Evolutionary conservation across 768 basidiomycete genomes (phyloP).

Genomic region (Xerocomus potaroensis): DNA sequence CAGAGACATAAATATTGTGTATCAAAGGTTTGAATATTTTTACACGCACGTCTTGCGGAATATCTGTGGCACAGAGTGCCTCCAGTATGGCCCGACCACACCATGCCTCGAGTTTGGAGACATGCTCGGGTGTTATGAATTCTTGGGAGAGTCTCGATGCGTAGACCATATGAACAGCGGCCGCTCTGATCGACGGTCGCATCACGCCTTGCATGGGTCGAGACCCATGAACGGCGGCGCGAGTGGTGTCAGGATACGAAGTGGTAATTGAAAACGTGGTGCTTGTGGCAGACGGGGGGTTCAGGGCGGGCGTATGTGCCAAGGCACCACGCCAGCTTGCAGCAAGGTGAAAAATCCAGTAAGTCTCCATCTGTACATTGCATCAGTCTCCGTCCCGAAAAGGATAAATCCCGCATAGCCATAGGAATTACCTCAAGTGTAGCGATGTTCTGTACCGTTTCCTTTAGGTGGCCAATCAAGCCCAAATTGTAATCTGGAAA

Average conservation of each 20-base stretch:
- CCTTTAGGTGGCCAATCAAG: slow-evolving; percentile 55
- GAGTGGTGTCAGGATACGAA: slow-evolving; percentile 7
- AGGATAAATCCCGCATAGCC: background rate
- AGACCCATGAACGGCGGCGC: slow-evolving; percentile 1
- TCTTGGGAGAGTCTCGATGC: slow-evolving; percentile 68
- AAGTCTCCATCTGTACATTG: slow-evolving; percentile 71
- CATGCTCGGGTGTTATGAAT: slow-evolving; percentile 70
- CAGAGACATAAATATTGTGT: slow-evolving; percentile 10
- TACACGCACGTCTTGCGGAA: slow-evolving; percentile 46
- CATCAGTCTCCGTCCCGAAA: background rate
- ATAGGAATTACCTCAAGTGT: slow-evolving; percentile 58
- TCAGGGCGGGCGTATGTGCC: slow-evolving; percentile 17
- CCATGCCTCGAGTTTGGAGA: slow-evolving; percentile 58
- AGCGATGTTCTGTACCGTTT: slow-evolving; percentile 47
- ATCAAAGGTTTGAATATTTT: background rate
- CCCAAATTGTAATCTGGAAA: slow-evolving; percentile 70
- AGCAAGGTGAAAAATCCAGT: slow-evolving; percentile 77
- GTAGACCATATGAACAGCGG: slow-evolving; percentile 78
- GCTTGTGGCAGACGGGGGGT: slow-evolving; percentile 43
- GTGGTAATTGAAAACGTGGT: slow-evolving; percentile 35
- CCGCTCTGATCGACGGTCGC: slow-evolving; percentile 55
- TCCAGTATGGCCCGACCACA: slow-evolving; percentile 56
- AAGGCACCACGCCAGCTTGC: slow-evolving; percentile 52
- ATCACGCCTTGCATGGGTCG: slow-evolving; percentile 1
- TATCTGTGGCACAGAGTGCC: slow-evolving; percentile 45